phyloP scores from a whole-genome alignment of 305 asterid genomes.

The Fraxinus albicans region DNA sequence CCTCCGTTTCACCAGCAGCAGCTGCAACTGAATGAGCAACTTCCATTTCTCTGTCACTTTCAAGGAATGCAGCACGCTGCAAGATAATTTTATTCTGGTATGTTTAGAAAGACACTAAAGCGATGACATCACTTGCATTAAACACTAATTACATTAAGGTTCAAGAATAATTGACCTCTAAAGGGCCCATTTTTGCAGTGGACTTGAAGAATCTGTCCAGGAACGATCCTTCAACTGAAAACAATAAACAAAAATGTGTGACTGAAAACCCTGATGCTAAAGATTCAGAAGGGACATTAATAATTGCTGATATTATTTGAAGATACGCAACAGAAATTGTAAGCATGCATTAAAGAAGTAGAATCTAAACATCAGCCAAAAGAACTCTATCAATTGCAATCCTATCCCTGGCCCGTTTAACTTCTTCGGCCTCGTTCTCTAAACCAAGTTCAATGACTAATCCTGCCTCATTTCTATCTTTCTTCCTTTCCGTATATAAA shows the following conservation, averaged over 20 bases:
- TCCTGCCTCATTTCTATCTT: background rate
- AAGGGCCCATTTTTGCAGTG: constrained; percentile 71
- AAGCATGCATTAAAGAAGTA: background rate
- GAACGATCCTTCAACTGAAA: constrained; percentile 78
- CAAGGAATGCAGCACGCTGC: constrained; percentile 91
- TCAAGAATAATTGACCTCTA: constrained; percentile 49
- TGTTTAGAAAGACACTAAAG: constrained; percentile 13
- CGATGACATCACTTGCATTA: background rate
- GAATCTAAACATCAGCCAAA: background rate
- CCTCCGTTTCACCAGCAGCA: constrained; percentile 92
- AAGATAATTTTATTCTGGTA: constrained; percentile 1
- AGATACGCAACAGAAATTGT: background rate
- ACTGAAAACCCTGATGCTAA: constrained; percentile 1
- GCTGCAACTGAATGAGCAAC: constrained; percentile 95
- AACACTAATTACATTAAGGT: background rate
- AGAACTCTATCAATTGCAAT: background rate
- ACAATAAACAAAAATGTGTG: constrained; percentile 19
- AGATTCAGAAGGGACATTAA: background rate
- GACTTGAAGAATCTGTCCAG: constrained; percentile 76
- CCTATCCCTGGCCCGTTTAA: background rate
- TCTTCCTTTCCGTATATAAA: background rate
- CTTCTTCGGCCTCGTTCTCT: background rate
- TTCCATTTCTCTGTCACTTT: constrained; percentile 88
- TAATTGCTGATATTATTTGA: background rate
- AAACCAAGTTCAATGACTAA: background rate